A percentile compares a stretch with the other conserved stretches of the same genome.
These are phyloP conservation scores for Lactarius tabidus DNA, from an alignment of 768 basidiomycete genomes.

Conservation along the genomic window DNA sequence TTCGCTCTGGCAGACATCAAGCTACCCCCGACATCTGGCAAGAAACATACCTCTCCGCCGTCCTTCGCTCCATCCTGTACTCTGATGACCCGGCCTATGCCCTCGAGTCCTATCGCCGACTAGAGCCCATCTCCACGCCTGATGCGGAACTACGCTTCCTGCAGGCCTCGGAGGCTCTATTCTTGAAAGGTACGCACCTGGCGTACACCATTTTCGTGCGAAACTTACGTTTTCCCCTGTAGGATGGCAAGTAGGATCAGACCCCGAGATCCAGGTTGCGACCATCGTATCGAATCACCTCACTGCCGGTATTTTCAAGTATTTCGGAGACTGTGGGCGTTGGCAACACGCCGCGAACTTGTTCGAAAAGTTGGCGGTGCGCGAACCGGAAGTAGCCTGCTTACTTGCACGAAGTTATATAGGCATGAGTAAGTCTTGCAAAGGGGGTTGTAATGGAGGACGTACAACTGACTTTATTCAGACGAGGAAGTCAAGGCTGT, in stretches of 20 bases:
- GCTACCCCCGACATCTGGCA: constrained; percentile 93
- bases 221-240: not conserved
- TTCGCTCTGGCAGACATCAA: constrained; percentile 57
- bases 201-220: not conserved
- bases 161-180: constrained; percentile 83
- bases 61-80: constrained; percentile 89
- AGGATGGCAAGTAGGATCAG: constrained; percentile 99
- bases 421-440: constrained; percentile 81
- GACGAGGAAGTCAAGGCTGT: constrained; percentile 99
- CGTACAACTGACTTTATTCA: constrained; percentile 32
- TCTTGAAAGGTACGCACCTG: constrained; percentile 68
- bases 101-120: constrained; percentile 89
- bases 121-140: constrained; percentile 87
- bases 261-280: constrained; percentile 98
- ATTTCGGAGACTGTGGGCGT: constrained; percentile 90
- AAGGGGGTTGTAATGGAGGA: not conserved
- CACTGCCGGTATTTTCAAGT: constrained; percentile 92
- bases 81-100: constrained; percentile 92
- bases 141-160: constrained; percentile 91
- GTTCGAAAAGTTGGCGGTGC: constrained; percentile 84
- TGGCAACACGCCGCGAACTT: constrained; percentile 86
- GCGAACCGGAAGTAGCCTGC: constrained; percentile 86
- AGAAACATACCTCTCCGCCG: constrained; percentile 92
- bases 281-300: constrained; percentile 95
- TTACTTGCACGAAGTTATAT: constrained; percentile 87